Percentiles rank a stretch among this genome's conserved stretches.
Conservation (phyloP, 306 rosid genomes). For the Vicia faba region DNA sequence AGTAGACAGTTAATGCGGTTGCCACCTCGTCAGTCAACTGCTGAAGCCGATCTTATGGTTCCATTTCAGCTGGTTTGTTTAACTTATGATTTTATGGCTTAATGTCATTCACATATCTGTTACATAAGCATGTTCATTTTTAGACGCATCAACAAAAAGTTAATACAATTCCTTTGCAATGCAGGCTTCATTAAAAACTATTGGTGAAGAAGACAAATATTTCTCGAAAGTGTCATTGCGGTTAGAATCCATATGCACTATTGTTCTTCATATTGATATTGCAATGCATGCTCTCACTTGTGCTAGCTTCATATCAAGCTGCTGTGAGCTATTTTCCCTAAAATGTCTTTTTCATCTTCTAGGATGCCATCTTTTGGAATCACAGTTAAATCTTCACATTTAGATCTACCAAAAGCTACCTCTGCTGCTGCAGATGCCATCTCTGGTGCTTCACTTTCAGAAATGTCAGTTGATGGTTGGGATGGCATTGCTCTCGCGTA, state of each 20-base stretch:
- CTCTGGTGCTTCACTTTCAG: constrained; percentile 57
- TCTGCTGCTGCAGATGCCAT: constrained; percentile 53
- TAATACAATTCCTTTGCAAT: constrained; percentile 39
- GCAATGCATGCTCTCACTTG: not conserved
- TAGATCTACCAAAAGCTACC: constrained; percentile 58
- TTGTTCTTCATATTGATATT: constrained; percentile 34
- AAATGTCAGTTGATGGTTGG: constrained; percentile 86
- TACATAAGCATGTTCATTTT: constrained; percentile 30
- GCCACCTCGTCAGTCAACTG: constrained; percentile 97
- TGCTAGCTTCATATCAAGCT: constrained; percentile 27
- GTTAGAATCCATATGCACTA: constrained; percentile 47
- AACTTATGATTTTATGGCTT: constrained; percentile 32
- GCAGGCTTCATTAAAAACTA: constrained; percentile 94
- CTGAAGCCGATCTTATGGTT: constrained; percentile 97
- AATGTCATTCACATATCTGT: constrained; percentile 24
- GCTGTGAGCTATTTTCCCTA: constrained; percentile 28
- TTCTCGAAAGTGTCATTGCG: constrained; percentile 85
- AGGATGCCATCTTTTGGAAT: constrained; percentile 96
- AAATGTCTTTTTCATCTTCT: constrained; percentile 35
- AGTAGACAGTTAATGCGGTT: constrained; percentile 89
- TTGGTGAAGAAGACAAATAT: constrained; percentile 87
- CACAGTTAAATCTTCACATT: constrained; percentile 68
- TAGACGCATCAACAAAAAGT: constrained; percentile 21
- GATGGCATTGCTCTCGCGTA: constrained; percentile 94
- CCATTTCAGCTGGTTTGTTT: constrained; percentile 92